A percentile compares a stretch with the other conserved stretches of the same genome.
phyloP scores from a whole-genome alignment of 192 early-diverging fungal species.

The Thamnidium elegans region DNA sequence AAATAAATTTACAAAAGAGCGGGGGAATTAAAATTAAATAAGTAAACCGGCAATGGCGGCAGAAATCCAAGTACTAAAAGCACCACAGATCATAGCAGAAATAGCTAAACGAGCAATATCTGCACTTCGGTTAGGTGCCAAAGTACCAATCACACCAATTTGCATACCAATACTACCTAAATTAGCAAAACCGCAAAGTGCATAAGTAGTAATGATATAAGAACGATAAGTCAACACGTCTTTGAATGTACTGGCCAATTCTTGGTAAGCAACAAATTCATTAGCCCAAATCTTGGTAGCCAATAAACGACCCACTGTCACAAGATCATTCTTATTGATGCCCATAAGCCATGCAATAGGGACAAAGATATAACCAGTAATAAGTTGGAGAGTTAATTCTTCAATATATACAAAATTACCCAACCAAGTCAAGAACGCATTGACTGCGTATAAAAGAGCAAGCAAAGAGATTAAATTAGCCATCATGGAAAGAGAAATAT shows the following conservation, averaged over 20 bases:
- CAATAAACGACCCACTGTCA: conserved; percentile 63
- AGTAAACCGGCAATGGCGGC: conserved; percentile 81
- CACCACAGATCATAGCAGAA: conserved; percentile 79
- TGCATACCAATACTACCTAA: conserved; percentile 81
- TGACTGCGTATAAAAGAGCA: conserved; percentile 62
- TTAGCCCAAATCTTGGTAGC: conserved; percentile 76
- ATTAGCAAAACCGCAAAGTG: conserved; percentile 89
- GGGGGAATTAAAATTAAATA: background rate
- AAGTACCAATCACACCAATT: conserved; percentile 68
- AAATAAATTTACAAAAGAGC: background rate
- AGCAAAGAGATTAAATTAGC: conserved; percentile 77
- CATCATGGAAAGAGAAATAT: conserved; percentile 69
- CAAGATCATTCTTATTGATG: conserved; percentile 37
- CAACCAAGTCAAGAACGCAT: conserved; percentile 71
- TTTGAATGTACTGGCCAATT: conserved; percentile 33
- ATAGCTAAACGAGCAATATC: conserved; percentile 74
- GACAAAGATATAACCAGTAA: conserved; percentile 75
- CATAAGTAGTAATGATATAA: conserved; percentile 61
- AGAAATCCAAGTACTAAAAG: conserved; percentile 73
- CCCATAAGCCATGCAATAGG: conserved; percentile 68
- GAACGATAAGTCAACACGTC: conserved; percentile 48
- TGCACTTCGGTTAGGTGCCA: conserved; percentile 67
- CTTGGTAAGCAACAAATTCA: conserved; percentile 83
- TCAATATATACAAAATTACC: conserved; percentile 61
- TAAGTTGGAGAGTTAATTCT: conserved; percentile 60